Conservation (phyloP, 805 yeast genomes). For the Suhomyces emberorum region DNA sequence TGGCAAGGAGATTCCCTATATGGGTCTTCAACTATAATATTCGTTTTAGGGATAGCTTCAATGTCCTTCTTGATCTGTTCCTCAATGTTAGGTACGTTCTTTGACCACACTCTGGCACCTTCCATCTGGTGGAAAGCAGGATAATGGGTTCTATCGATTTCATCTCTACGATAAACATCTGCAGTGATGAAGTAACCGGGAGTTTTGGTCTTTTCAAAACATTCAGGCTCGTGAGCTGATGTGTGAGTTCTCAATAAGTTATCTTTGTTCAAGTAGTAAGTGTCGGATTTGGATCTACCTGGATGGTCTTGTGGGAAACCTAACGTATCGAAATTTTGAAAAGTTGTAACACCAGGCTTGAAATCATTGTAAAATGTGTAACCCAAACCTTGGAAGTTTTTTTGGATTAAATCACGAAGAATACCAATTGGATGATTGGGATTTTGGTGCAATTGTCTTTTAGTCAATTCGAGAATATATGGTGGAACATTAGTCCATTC, state of each 20-base stretch:
- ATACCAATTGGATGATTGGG: constrained; percentile 89
- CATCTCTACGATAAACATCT: constrained; percentile 94
- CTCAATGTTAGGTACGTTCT: constrained; percentile 46
- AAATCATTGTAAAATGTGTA: constrained; percentile 78
- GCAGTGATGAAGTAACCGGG: constrained; percentile 93
- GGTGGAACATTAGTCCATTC: constrained; percentile 85
- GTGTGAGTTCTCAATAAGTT: constrained; percentile 87
- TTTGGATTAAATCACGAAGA: constrained; percentile 68
- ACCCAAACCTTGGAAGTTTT: constrained; percentile 60
- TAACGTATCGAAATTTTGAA: constrained; percentile 85
- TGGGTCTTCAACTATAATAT: constrained; percentile 76
- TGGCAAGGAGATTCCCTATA: constrained; percentile 44
- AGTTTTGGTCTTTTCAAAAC: constrained; percentile 61
- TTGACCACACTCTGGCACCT: constrained; percentile 86
- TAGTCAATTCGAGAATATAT: constrained; percentile 63
- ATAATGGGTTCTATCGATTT: constrained; percentile 92
- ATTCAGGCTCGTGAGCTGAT: constrained; percentile 91
- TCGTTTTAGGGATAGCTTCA: constrained; percentile 59
- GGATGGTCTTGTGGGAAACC: constrained; percentile 93
- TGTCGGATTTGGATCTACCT: constrained; percentile 88
- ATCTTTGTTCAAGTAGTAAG: constrained; percentile 79
- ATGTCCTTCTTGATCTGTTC: constrained; percentile 47
- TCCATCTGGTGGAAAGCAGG: constrained; percentile 98
- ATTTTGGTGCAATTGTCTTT: constrained; percentile 69
- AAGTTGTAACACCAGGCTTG: constrained; percentile 76